Base-by-base conservation (phyloP, 192 early-diverging fungal species). In the Coemansia sp. region DNA sequence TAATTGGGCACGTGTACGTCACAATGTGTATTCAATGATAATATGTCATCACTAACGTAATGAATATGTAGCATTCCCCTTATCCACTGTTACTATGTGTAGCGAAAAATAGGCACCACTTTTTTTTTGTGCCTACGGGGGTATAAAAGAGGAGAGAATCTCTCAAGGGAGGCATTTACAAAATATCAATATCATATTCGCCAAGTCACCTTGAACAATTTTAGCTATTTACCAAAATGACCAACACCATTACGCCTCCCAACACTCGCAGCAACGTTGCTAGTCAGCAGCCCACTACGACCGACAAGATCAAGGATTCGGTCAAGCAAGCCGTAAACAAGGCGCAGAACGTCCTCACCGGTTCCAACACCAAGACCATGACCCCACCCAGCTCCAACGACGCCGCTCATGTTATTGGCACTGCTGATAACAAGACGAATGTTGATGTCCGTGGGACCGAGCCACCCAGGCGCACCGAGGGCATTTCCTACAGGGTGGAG, bases 281-380 rank as follows among this genome's bases (percentile, higher is more conserved):
- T 31, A 37, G 34, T 18, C 56, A 58, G 34, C 56, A 58, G 35
- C 56, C 56, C 1, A 36, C 56, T 33, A 34, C 56, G 34, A 58
- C 56, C 11, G 56, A 58, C 18, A 58, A 37, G 56, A 58, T 58
- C 35, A 58, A 58, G 56, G 56, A 58, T 21, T 58, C 56, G 33
- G 56, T 37, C 56, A 58, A 37, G 56, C 34, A 36, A 18, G 20
- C 56, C 3, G 56, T 37, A 9, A 58, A 20, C 56, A 58, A 37
- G 35, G 56, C 34, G 0, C 56, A 58, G 28, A 58, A 36, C 18
- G 56, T 36, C 34, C 31, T 58, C 35, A 21, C 56, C 0, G 56
- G 56, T 3, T 36, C 56, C 1, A 33, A 8, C 18, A 58, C 31
- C 56, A 58, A 58, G 34, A 58, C 56, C 2, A 58, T 20, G 33